Evolutionary conservation across 1,139 yeast species (phyloP), one percentile per base, ranked within the genome.

Genomic region (Lipomyces yarrowii): DNA sequence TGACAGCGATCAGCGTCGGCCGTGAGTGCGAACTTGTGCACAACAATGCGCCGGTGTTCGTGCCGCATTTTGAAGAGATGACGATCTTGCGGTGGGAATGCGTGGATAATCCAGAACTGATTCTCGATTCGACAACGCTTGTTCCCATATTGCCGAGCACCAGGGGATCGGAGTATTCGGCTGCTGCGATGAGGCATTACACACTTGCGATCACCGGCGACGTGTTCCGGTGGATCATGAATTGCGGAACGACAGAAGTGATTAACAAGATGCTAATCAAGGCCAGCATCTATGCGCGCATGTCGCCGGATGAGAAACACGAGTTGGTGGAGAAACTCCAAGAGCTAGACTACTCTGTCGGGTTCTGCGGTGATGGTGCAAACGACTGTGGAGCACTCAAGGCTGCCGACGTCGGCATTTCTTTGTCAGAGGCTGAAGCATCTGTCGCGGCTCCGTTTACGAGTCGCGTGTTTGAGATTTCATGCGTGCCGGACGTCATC

Each of bases 401-500:
- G 74, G 97, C 97, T 6, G 98, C 99, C 0, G 97, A 94, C 79
- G 97, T 94, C 58, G 99, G 99, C 26, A 87, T 96, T 39, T 93
- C 98, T 0, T 81, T 94, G 60, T 90, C 97, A 42, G 99, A 94
- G 76, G 99, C 99, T 0, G 99, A 94, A 76, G 99, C 99, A 0
- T 90, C 97, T 4, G 98, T 96, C 26, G 99, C 99, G 0, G 98
- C 99, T 0, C 99, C 99, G 1, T 94, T 94, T 76, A 96, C 99
- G 0, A 91, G 97, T 0, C 84, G 96, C 61, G 78, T 85, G 0
- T 94, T 94, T 78, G 97, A 94, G 72, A 92, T 94, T 56, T 87
- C 97, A 1, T 94, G 99, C 80, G 97, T 94, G 35, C 79, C 91
- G 71, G 92, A 91, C 75, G 94, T 96, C 3, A 91, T 94, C 67